Evolutionary conservation across 2,329 filamentous ascomycete species (phyloP), one percentile per base, ranked within the genome.

Genomic region (Penicillium sp.): DNA sequence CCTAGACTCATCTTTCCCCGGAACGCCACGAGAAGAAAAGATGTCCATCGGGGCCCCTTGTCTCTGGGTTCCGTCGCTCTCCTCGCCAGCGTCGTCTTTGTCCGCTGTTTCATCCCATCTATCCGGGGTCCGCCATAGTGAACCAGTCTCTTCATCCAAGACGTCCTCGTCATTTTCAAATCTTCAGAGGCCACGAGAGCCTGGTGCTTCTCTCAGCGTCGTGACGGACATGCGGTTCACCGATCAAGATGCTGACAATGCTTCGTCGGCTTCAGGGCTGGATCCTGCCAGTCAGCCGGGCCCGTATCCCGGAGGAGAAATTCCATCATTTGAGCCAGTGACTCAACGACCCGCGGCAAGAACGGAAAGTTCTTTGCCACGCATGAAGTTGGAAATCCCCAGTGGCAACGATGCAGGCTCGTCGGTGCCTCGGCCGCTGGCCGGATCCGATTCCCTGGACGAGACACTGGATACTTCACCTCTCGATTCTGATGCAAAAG

Each of bases 1-100:
- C 33, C 32, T 32, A 30, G 35, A 35, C 34, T 35, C 28, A 38
- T 34, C 41, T 31, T 11, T 12, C 25, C 32, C 32, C 50, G 13
- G 36, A 40, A 18, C 52, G 49, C 42, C 52, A 47, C 35, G 26
- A 30, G 35, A 39, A 39, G 30, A 35, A 30, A 34, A 25, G 33
- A 62, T 62, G 53, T 62, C 61, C 50, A 60, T 56, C 47, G 62
- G 53, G 32, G 61, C 60, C 31, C 61, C 59, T 48, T 62, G 59
- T 48, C 54, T 58, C 36, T 62, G 59, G 59, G 45, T 60, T 39
- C 52, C 59, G 29, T 55, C 59, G 28, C 46, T 61, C 42, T 54
- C 56, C 37, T 54, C 57, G 26, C 52, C 57, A 36, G 45, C 54
- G 34, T 48, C 59, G 29, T 52, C 57, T 44, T 40, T 60, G 14